Evolutionary conservation across 495 filamentous ascomycete species (phyloP).

Genomic region (Aspergillus incahuasiensis): DNA sequence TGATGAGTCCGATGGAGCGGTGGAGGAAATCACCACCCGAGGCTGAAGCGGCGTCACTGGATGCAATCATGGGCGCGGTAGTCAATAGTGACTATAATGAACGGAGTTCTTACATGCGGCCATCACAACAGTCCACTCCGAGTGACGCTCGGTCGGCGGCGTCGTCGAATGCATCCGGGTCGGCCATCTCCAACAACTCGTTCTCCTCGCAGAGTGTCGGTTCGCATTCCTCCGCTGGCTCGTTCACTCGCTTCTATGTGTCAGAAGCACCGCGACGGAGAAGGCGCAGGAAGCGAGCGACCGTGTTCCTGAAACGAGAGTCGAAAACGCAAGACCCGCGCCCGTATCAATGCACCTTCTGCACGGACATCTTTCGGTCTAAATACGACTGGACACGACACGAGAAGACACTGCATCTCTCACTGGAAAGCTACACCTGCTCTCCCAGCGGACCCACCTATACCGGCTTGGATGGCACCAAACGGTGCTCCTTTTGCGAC

Average conservation of each 20-base stretch:
- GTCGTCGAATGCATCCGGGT: constrained; percentile 39
- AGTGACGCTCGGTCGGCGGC: constrained; percentile 4
- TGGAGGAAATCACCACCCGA: constrained; percentile 73
- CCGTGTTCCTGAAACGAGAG: not conserved
- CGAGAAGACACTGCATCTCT: constrained; percentile 71
- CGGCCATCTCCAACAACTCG: constrained; percentile 24
- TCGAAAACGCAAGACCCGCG: not conserved
- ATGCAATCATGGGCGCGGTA: constrained; percentile 64
- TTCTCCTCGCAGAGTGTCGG: constrained; percentile 44
- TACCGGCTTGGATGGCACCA: not conserved
- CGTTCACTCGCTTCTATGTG: constrained; percentile 41
- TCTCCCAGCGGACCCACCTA: constrained; percentile 49
- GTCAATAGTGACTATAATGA: not conserved
- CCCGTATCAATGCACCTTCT: constrained; percentile 73
- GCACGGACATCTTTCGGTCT: constrained; percentile 69
- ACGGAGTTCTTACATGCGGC: not conserved
- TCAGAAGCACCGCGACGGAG: constrained; percentile 2
- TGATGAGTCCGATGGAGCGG: constrained; percentile 53
- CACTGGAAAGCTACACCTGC: constrained; percentile 70
- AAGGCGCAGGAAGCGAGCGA: not conserved
- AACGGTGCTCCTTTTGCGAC: constrained; percentile 21
- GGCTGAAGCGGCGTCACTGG: constrained; percentile 65
- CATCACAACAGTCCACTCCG: not conserved
- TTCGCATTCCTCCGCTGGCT: constrained; percentile 48
- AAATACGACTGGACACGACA: constrained; percentile 81